A percentile compares a stretch with the other conserved stretches of the same genome.
phyloP scores from a whole-genome alignment of 129 eudicot species.

The Apium graveolens region DNA sequence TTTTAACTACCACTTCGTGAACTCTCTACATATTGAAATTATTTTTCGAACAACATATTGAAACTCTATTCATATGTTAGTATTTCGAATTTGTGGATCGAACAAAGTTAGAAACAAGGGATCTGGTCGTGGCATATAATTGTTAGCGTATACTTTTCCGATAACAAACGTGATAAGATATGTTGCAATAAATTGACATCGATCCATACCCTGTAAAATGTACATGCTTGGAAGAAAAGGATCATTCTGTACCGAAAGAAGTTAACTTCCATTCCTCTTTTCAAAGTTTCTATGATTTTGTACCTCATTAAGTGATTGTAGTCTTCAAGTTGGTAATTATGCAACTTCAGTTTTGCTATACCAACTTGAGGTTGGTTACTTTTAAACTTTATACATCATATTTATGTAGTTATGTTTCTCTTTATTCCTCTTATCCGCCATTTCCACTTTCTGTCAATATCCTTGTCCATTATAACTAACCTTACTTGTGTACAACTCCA shows the following conservation, averaged over 20 bases:
- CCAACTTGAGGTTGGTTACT: not conserved
- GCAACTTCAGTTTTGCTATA: not conserved
- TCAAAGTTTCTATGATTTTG: not conserved
- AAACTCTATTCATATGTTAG: no score
- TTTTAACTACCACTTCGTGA: not conserved
- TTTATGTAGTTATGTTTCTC: not conserved
- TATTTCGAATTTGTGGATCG: not conserved
- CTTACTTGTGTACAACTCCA: not conserved
- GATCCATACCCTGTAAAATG: no score
- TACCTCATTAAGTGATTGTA: not conserved
- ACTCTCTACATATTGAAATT: not conserved
- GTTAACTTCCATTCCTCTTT: not conserved
- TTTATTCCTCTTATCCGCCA: not conserved
- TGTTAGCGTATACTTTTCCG: no score
- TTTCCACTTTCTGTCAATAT: not conserved
- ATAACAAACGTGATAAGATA: no score
- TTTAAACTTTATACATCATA: not conserved
- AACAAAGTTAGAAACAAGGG: no score
- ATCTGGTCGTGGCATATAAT: no score
- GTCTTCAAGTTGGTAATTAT: not conserved
- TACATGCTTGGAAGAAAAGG: not conserved
- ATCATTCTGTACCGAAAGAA: not conserved
- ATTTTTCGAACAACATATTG: not conserved
- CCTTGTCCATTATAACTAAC: not conserved
- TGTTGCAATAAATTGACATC: no score